Base-by-base conservation (phyloP, 257 asterid species). In the Haberlea rhodopensis region DNA sequence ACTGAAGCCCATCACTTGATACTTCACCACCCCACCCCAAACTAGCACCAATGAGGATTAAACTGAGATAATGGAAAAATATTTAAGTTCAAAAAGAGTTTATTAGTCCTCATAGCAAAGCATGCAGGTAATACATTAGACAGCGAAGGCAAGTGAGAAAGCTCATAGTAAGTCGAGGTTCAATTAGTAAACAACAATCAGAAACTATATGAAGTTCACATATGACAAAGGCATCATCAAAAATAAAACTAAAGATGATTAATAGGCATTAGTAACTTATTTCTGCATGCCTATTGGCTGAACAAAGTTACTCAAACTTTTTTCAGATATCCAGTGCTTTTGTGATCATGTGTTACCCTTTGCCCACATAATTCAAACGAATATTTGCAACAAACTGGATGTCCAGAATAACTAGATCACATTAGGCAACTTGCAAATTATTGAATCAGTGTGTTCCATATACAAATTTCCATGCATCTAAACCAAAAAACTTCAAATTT, bases 281-380 rank as follows among this genome's bases (percentile, higher is more conserved):
- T 60, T 29, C 45, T 63, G 66, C 75, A 63, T 27, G 48, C n/a
- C 1, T 23, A 43, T 63, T 71, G 61, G 24, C 52, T 10, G 53
- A 7, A 19, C 1, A 10, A 32, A 31, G 57, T 58, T 58, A 19
- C 10, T 5, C 3, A 21, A 55, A 57, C n/a, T n/a, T 27, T 3
- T 8, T 2, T 26, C 27, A 48, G 54, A 51, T 19, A 51, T 51
- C 18, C 18, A 51, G 28, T 6, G 24, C 46, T 46, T 16, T 7
- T 29, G 13, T 55, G 23, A 11, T 31, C 6, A 32, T 61, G 15
- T 21, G 15, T 8, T 43, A 1, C n/a, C n/a, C n/a, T n/a, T n/a
- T n/a, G n/a, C n/a, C n/a, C n/a, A n/a, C n/a, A n/a, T n/a, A n/a
- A n/a, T n/a, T n/a, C n/a, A n/a, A n/a, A n/a, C n/a, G n/a, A n/a